Evolutionary conservation across 2,329 filamentous ascomycete genomes (phyloP).

Genomic region (Rhynchosporium secalis): DNA sequence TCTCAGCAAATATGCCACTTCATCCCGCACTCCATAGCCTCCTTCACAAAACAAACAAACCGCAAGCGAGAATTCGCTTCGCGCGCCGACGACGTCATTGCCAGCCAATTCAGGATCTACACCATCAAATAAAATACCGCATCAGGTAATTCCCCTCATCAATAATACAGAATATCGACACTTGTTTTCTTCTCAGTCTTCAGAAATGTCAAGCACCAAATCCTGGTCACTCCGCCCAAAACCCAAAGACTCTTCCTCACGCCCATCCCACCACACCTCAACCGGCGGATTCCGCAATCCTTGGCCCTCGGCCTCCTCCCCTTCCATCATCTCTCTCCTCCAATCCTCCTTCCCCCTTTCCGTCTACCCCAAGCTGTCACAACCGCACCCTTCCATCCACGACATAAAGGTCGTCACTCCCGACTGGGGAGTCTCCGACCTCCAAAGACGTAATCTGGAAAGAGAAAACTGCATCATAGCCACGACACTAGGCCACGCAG

Average conservation of each 20-base stretch:
- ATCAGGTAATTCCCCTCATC: background rate
- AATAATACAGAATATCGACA: background rate
- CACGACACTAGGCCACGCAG: conserved; percentile 31
- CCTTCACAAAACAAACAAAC: no score
- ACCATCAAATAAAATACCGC: no score
- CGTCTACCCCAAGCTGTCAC: conserved; percentile 22
- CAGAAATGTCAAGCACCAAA: background rate
- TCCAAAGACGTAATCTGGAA: conserved; percentile 21
- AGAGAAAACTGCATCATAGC: conserved; percentile 28
- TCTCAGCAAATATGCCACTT: no score
- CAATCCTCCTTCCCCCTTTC: conserved; percentile 23
- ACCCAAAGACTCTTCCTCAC: background rate
- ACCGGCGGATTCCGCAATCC: conserved; percentile 30
- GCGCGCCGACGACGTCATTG: no score
- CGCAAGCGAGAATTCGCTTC: no score
- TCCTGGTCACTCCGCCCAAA: background rate
- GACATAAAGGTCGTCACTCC: conserved; percentile 28
- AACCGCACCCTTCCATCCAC: conserved; percentile 21
- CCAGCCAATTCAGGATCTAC: no score
- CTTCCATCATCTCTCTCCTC: conserved; percentile 26
- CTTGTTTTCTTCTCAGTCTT: no score
- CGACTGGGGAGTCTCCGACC: conserved; percentile 27
- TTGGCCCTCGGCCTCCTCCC: conserved; percentile 31
- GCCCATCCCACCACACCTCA: conserved; percentile 29
- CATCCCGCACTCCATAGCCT: no score